phyloP scores from a whole-genome alignment of 192 early-diverging fungal genomes.

The Coemansia sp. region DNA sequence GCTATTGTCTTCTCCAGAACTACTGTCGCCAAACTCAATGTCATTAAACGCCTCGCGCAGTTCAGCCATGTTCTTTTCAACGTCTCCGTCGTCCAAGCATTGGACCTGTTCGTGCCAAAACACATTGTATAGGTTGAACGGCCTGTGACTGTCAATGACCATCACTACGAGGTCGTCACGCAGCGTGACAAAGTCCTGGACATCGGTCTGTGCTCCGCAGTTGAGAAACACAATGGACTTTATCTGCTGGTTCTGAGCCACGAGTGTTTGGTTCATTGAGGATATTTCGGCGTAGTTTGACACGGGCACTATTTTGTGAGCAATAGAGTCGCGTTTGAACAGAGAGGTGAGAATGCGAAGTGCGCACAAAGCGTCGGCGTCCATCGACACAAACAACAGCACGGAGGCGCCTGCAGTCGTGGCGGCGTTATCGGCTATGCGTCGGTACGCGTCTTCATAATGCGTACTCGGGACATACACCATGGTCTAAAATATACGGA shows the following conservation, averaged over 20 bases:
- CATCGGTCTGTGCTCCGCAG: conserved; percentile 79
- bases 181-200: conserved; percentile 63
- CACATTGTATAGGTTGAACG: conserved; percentile 81
- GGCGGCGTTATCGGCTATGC: conserved; percentile 44
- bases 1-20: conserved; percentile 12
- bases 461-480: conserved; percentile 53
- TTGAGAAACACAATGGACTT: conserved; percentile 80
- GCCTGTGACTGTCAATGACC: conserved; percentile 86
- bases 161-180: conserved; percentile 66
- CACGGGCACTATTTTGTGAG: conserved; percentile 80
- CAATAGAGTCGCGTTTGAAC: conserved; percentile 77
- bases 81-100: conserved; percentile 84
- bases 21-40: conserved; percentile 36
- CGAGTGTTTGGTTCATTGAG: conserved; percentile 55
- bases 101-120: conserved; percentile 75
- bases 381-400: conserved; percentile 72
- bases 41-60: conserved; percentile 68
- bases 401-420: conserved; percentile 45
- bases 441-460: conserved; percentile 61
- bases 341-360: conserved; percentile 74
- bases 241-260: conserved; percentile 60
- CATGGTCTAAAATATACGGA: conserved; percentile 34
- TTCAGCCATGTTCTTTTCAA: conserved; percentile 65
- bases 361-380: conserved; percentile 83
- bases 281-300: conserved; percentile 64